phyloP scores from a whole-genome alignment of 2,329 filamentous ascomycete genomes.

The Neospermospora avenae region DNA sequence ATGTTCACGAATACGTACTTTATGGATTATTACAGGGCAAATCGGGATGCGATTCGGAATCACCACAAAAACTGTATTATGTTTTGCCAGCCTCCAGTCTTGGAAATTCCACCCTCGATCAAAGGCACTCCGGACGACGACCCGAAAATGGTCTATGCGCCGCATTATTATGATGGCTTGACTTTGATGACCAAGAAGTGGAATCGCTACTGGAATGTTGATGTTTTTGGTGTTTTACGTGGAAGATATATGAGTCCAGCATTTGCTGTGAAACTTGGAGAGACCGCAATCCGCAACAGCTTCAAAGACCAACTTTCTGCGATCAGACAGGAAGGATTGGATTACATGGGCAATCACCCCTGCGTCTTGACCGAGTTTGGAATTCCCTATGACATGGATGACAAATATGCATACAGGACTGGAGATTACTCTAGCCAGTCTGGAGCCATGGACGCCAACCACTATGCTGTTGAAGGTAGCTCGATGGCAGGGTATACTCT shows the following conservation, averaged over 20 bases:
- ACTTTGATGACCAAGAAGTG: conserved; percentile 98
- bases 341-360: conserved; percentile 84
- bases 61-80: conserved; percentile 80
- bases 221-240: conserved; percentile 86
- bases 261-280: conserved; percentile 89
- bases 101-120: conserved; percentile 85
- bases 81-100: conserved; percentile 85
- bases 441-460: conserved; percentile 91
- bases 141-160: conserved; percentile 83
- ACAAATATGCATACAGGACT: conserved; percentile 91
- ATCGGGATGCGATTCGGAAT: conserved; percentile 68
- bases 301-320: conserved; percentile 82
- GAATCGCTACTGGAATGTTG: conserved; percentile 97
- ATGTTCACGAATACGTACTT: conserved; percentile 91
- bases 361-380: conserved; percentile 93
- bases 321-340: conserved; percentile 81
- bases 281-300: conserved; percentile 91
- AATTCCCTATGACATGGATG: conserved; percentile 98
- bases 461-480: conserved; percentile 85
- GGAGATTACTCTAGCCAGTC: conserved; percentile 93
- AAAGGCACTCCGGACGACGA: conserved; percentile 89
- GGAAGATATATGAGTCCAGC: conserved; percentile 85
- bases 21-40: conserved; percentile 78
- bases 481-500: conserved; percentile 80
- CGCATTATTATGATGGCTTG: conserved; percentile 95